Evolutionary conservation across 768 basidiomycete genomes (phyloP).

Genomic region (Kwoniella europaea): DNA sequence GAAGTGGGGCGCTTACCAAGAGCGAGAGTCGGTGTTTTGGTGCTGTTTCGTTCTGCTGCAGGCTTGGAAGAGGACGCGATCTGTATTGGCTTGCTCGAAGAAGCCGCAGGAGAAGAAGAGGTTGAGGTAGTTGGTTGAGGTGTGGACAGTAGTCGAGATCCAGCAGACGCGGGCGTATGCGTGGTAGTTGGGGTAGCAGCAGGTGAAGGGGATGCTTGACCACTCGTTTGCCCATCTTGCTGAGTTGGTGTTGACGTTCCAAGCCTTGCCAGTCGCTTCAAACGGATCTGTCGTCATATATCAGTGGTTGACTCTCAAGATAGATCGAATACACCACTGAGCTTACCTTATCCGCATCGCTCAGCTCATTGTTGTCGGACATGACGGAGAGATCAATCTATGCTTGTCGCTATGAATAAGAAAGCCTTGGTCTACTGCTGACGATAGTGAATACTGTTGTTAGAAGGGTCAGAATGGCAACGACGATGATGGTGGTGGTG

Average conservation of each 20-base stretch:
- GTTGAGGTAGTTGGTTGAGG: slow-evolving; percentile 7
- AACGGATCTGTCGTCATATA: slow-evolving; percentile 73
- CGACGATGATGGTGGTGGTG: background rate
- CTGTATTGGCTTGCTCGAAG: slow-evolving; percentile 12
- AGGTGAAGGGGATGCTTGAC: slow-evolving; percentile 37
- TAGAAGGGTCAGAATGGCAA: background rate
- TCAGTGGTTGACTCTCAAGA: background rate
- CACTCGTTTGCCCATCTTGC: slow-evolving; percentile 44
- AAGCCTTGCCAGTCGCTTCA: slow-evolving; percentile 88
- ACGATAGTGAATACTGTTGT: background rate
- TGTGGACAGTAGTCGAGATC: slow-evolving; percentile 33
- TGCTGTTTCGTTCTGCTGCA: slow-evolving; percentile 18
- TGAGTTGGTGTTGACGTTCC: slow-evolving; percentile 46
- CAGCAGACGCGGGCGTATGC: slow-evolving; percentile 22
- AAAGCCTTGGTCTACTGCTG: background rate
- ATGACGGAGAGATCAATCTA: background rate
- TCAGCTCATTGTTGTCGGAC: slow-evolving; percentile 31
- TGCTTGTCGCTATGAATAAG: too few species aligned
- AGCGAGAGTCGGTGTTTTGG: slow-evolving; percentile 7
- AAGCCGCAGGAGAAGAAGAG: slow-evolving; percentile 7
- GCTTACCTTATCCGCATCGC: slow-evolving; percentile 51
- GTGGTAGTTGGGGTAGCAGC: slow-evolving; percentile 16
- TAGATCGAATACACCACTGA: slow-evolving; percentile 24
- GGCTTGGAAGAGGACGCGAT: background rate
- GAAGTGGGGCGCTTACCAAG: slow-evolving; percentile 32